Conservation (phyloP, 2,329 filamentous ascomycete species). For the Nothopassalora personata region DNA sequence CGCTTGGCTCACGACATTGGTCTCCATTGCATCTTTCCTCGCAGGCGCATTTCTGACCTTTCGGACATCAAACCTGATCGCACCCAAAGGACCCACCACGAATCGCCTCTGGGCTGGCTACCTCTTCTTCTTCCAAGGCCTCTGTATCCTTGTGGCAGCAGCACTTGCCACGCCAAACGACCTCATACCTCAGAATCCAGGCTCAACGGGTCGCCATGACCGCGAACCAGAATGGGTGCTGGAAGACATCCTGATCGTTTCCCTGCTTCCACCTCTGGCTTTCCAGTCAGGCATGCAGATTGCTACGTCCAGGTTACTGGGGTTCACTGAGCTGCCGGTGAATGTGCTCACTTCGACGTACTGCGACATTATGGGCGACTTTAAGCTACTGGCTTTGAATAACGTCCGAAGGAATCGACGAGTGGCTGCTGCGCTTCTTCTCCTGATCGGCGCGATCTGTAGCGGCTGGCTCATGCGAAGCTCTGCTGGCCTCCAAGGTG, state of each 20-base stretch:
- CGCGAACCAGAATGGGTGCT: constrained; percentile 26
- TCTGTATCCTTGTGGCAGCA: constrained; percentile 50
- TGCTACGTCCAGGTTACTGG: constrained; percentile 45
- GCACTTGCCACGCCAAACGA: constrained; percentile 44
- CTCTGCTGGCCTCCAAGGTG: constrained; percentile 37
- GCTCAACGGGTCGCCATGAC: constrained; percentile 21
- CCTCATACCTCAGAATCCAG: constrained; percentile 43
- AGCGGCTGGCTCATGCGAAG: constrained; percentile 48
- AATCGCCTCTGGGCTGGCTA: constrained; percentile 37
- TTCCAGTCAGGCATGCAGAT: constrained; percentile 53
- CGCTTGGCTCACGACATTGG: constrained; percentile 50
- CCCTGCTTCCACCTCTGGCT: constrained; percentile 44
- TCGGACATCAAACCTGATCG: constrained; percentile 37
- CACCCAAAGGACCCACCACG: constrained; percentile 31
- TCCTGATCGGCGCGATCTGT: constrained; percentile 45
- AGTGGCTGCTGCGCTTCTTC: constrained; percentile 41
- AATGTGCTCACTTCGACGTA: constrained; percentile 53
- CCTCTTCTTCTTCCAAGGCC: constrained; percentile 50
- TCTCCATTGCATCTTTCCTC: constrained; percentile 52
- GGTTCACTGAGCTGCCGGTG: constrained; percentile 51
- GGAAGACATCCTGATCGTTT: constrained; percentile 41
- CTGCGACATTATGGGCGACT: constrained; percentile 51
- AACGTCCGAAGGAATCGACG: constrained; percentile 51
- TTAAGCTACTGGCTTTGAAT: constrained; percentile 42
- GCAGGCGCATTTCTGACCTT: constrained; percentile 46